These are phyloP conservation scores for Nothophoma quercina DNA, from an alignment of 2,329 filamentous ascomycete genomes.

Conservation along the genomic window DNA sequence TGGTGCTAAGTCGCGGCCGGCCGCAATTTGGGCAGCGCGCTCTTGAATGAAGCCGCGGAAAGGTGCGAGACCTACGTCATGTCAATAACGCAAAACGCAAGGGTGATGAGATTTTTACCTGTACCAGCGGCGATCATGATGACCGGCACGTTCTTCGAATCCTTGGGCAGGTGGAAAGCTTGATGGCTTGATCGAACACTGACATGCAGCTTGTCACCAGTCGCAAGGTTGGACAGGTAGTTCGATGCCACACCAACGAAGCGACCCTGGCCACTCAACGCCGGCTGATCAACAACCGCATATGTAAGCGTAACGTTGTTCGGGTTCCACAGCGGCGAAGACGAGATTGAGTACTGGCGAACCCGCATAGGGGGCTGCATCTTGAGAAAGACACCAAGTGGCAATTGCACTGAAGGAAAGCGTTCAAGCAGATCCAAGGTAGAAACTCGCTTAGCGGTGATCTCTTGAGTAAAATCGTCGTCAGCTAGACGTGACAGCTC, in stretches of 20 bases:
- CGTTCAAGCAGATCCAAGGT: constrained; percentile 74
- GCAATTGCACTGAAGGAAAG: constrained; percentile 64
- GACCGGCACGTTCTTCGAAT: constrained; percentile 51
- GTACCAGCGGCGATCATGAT: constrained; percentile 51
- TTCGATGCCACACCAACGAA: constrained; percentile 54
- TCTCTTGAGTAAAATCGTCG: constrained; percentile 46
- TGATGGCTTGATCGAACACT: constrained; percentile 51
- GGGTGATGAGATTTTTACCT: constrained; percentile 14
- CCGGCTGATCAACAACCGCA: constrained; percentile 66
- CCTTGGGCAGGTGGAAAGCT: constrained; percentile 55
- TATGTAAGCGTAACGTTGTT: constrained; percentile 71
- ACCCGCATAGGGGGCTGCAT: constrained; percentile 80
- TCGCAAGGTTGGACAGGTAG: constrained; percentile 51
- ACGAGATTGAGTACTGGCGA: constrained; percentile 82
- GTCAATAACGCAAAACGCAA: neutral
- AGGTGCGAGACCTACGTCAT: constrained; percentile 49
- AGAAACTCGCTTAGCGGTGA: constrained; percentile 64
- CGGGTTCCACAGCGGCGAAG: constrained; percentile 69
- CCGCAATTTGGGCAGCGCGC: constrained; percentile 51
- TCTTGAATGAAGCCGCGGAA: constrained; percentile 55
- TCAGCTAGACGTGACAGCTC: constrained; percentile 59
- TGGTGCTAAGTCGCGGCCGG: constrained; percentile 63
- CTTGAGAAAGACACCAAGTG: constrained; percentile 71
- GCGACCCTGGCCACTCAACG: constrained; percentile 54
- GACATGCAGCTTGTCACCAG: constrained; percentile 54